phyloP scores from a whole-genome alignment of 345 rosid genomes.

The Pelargonium nanum region DNA sequence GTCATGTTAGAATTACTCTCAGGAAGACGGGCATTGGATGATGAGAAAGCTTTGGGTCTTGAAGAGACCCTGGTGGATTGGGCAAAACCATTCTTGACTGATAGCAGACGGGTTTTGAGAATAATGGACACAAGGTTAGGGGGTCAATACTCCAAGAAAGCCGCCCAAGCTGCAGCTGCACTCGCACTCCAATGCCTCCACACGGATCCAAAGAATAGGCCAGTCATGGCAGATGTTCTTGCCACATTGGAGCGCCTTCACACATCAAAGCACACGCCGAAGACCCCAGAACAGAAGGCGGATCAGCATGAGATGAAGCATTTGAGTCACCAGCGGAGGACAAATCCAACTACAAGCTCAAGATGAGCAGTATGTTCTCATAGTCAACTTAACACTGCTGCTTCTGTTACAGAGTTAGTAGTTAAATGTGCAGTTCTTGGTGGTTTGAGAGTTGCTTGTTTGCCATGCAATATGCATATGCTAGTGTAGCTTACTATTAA shows the following conservation, averaged over 20 bases:
- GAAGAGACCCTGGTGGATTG: conserved; percentile 75
- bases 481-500: neutral
- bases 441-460: neutral
- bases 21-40: conserved; percentile 59
- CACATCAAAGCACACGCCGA: conserved; percentile 12
- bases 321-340: neutral
- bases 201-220: conserved; percentile 51
- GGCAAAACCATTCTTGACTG: conserved; percentile 64
- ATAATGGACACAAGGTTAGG: conserved; percentile 81
- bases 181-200: conserved; percentile 64
- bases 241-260: conserved; percentile 38
- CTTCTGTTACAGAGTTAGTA: neutral
- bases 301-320: neutral
- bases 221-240: conserved; percentile 47
- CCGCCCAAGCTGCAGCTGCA: conserved; percentile 58
- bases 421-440: neutral
- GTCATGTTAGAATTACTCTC: conserved; percentile 64
- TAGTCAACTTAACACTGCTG: no score
- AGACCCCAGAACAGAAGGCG: conserved; percentile 14
- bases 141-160: conserved; percentile 82
- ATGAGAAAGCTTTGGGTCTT: conserved; percentile 27
- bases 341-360: neutral
- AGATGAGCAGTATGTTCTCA: no score
- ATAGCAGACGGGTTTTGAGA: conserved; percentile 49
- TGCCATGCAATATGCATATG: neutral